Percentiles rank a stretch among this genome's conserved stretches.
Evolutionary conservation across 106 monocot species (phyloP).

Genomic region (Cymbidium sinense): DNA sequence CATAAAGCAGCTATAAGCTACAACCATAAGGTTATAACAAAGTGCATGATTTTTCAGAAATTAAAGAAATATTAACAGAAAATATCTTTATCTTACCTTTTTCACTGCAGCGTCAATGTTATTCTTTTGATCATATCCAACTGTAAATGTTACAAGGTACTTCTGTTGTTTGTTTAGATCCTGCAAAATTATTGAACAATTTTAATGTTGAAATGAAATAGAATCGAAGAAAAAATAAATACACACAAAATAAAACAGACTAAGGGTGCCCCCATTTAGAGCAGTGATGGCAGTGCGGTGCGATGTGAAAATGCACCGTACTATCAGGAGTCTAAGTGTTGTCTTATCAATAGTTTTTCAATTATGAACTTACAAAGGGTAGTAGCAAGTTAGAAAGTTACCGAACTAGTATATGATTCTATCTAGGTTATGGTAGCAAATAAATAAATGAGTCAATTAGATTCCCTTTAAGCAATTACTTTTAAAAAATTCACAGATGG

Average conservation of each 20-base stretch:
- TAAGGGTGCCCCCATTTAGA: no score
- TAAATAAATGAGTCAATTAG: neutral
- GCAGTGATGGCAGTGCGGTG: no score
- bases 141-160: conserved; percentile 86
- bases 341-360: no score
- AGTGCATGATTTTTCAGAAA: neutral
- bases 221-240: neutral
- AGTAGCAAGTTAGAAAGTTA: no score
- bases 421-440: no score
- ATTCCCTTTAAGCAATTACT: neutral
- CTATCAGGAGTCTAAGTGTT: no score
- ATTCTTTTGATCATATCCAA: conserved; percentile 58
- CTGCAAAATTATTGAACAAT: conserved; percentile 22
- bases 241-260: neutral
- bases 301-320: no score
- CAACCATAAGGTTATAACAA: neutral
- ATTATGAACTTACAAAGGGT: no score
- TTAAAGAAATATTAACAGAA: neutral
- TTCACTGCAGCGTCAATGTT: conserved; percentile 76
- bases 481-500: neutral
- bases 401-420: no score
- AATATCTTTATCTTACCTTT: conserved; percentile 43
- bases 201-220: neutral
- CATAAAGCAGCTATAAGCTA: neutral
- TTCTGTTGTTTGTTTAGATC: conserved; percentile 53